Evolutionary conservation across 1,139 yeast genomes (phyloP).

Genomic region (Saccharomyces hybrid): DNA sequence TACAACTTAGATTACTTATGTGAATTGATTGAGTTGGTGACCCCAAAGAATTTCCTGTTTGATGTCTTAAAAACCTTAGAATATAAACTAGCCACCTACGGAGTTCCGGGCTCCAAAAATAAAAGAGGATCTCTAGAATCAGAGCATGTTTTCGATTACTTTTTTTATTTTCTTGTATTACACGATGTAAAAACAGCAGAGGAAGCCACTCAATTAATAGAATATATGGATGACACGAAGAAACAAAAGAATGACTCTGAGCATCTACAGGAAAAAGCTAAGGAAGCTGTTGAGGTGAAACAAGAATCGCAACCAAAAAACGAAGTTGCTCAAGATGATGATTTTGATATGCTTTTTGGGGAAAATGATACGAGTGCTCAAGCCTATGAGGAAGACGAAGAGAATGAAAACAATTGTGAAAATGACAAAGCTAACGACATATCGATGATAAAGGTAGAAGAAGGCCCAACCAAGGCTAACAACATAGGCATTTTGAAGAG

Average conservation of each 20-base stretch:
- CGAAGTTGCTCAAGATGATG: constrained; percentile 25
- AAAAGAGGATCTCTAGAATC: constrained; percentile 19
- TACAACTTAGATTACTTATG: constrained; percentile 29
- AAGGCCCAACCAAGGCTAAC: constrained; percentile 5
- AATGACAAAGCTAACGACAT: constrained; percentile 1
- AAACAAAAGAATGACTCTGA: not conserved
- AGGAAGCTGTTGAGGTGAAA: constrained; percentile 8
- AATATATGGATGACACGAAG: constrained; percentile 14
- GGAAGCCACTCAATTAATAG: constrained; percentile 21
- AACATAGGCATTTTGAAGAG: constrained; percentile 12
- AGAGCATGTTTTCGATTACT: constrained; percentile 24
- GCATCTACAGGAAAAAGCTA: not conserved
- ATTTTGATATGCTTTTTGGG: constrained; percentile 31
- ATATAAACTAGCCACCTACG: constrained; percentile 22
- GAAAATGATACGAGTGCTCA: constrained; percentile 27
- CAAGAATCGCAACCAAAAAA: constrained; percentile 14
- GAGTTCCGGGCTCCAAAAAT: constrained; percentile 21
- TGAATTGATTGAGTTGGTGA: constrained; percentile 23
- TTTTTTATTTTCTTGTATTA: constrained; percentile 27
- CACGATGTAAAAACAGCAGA: constrained; percentile 22
- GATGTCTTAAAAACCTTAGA: constrained; percentile 25
- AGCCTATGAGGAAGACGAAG: constrained; percentile 19
- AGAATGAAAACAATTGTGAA: not conserved
- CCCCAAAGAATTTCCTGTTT: constrained; percentile 23
- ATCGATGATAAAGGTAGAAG: constrained; percentile 6